Base-by-base conservation (phyloP, 805 yeast genomes). In the Schwanniomyces polymorphus region DNA sequence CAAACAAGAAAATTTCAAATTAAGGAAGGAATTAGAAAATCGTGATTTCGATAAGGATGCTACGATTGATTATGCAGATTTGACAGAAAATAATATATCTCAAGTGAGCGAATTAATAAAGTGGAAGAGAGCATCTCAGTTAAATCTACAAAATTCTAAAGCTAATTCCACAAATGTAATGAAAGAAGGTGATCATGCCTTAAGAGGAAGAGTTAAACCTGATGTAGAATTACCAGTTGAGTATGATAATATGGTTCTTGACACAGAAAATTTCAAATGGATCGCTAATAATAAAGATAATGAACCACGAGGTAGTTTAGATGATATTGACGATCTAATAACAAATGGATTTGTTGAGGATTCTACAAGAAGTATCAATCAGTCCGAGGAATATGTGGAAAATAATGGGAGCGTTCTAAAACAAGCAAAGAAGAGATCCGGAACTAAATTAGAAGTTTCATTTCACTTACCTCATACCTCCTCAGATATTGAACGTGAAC, bases 91-190 rank as follows among this genome's bases (percentile, higher is more conserved):
- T 4, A 58, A 60, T 29, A 43, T 37, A 25, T 45, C 46, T 26
- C 52, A 51, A 37, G 47, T 49, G 43, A 55, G 53, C 21, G 58
- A 64, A 25, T 56, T 63, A 33, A 64, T 69, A 38, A 64, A 58
- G 45, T 68, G 74, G 75, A 72, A 70, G 46, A 48, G 70, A 33
- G 61, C 70, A 3, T 71, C 75, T 4, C 75, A 71, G 47, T 57
- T 72, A 25, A 58, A 58, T 27, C 56, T 70, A 27, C 57, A 44
- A 31, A 48, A 41, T 21, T 41, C 51, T n/a, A 47, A 50, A 3
- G 49, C 49, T 7, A 45, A 41, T 17, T 16, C 38, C 41, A 27
- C 49, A 16, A 25, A 16, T 8, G 12, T 37, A 17, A 14, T 38
- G 7, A 44, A 39, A 26, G 27, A 31, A 5, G 45, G 42, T 9